A percentile compares a stretch with the other conserved stretches of the same genome.
Evolutionary conservation across 2,329 filamentous ascomycete genomes (phyloP).

Genomic region (Fusarium vanettenii): DNA sequence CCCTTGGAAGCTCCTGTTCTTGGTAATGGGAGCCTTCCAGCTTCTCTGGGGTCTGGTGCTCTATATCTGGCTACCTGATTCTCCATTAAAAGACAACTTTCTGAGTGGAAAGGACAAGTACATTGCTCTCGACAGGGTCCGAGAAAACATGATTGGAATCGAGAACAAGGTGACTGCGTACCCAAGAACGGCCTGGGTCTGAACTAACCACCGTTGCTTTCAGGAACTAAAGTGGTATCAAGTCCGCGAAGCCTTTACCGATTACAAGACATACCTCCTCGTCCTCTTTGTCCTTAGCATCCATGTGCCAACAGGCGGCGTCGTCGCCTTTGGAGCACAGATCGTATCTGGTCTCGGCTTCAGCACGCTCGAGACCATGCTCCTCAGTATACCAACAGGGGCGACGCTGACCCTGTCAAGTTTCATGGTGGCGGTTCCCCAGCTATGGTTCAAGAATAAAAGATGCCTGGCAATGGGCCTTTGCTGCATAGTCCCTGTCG

Average conservation of each 20-base stretch:
- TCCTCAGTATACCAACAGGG: constrained; percentile 24
- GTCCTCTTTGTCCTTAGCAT: constrained; percentile 43
- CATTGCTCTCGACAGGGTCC: constrained; percentile 47
- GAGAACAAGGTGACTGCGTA: constrained; percentile 35
- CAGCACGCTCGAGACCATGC: constrained; percentile 11
- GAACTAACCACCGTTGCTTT: background rate
- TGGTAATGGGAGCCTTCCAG: constrained; percentile 37
- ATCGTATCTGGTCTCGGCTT: constrained; percentile 32
- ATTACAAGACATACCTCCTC: constrained; percentile 48
- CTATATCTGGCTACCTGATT: constrained; percentile 37
- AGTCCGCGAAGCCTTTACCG: constrained; percentile 47
- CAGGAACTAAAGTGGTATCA: constrained; percentile 44
- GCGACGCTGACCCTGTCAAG: background rate
- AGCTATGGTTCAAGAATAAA: constrained; percentile 18
- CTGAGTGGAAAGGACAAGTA: constrained; percentile 44
- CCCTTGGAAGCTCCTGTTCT: constrained; percentile 47
- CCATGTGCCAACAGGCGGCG: constrained; percentile 45
- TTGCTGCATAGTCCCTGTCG: constrained; percentile 23
- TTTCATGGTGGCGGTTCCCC: constrained; percentile 15
- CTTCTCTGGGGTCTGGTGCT: constrained; percentile 35
- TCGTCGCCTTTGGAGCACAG: constrained; percentile 56
- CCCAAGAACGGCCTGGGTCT: background rate
- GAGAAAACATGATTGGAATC: constrained; percentile 51
- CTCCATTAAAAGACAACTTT: constrained; percentile 43
- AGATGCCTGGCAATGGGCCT: constrained; percentile 13